Evolutionary conservation across 192 early-diverging fungal species (phyloP).

Genomic region (Bifiguratus adelaidae): DNA sequence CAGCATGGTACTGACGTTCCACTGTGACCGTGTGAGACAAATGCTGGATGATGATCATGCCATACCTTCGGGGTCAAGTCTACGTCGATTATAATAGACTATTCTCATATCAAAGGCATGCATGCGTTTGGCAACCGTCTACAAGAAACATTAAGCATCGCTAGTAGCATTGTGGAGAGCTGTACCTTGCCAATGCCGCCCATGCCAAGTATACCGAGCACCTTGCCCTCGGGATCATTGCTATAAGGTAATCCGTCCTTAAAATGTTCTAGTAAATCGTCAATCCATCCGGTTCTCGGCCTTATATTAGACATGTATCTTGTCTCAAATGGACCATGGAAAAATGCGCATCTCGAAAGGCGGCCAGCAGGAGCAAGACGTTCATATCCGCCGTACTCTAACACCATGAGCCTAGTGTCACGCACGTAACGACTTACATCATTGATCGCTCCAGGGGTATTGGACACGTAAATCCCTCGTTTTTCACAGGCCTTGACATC

Average conservation of each 20-base stretch:
- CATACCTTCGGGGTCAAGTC: constrained; percentile 17
- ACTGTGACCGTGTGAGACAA: too few species aligned
- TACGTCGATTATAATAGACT: constrained; percentile 20
- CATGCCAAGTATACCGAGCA: constrained; percentile 18
- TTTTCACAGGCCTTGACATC: constrained; percentile 15
- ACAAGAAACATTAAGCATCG: too few species aligned
- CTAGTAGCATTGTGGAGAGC: too few species aligned
- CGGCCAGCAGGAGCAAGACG: constrained; percentile 21
- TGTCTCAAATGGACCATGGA: constrained; percentile 9
- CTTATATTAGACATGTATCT: too few species aligned
- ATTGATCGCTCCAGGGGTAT: constrained; percentile 18
- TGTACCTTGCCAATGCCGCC: constrained; percentile 20
- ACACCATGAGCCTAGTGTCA: neutral
- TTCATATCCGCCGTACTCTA: constrained; percentile 17
- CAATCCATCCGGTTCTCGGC: too few species aligned
- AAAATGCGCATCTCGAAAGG: constrained; percentile 13
- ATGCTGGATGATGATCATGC: too few species aligned
- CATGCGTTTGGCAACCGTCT: constrained; percentile 21
- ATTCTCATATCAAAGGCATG: constrained; percentile 21
- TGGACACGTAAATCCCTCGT: constrained; percentile 14
- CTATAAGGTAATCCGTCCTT: neutral
- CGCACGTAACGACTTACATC: too few species aligned
- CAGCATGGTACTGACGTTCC: constrained; percentile 16
- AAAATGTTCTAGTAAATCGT: too few species aligned
- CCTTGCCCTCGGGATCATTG: constrained; percentile 9